A percentile compares a stretch with the other conserved stretches of the same genome.
phyloP scores from a whole-genome alignment of 2,329 filamentous ascomycete genomes.

The Ceratocystis eucalypticola region DNA sequence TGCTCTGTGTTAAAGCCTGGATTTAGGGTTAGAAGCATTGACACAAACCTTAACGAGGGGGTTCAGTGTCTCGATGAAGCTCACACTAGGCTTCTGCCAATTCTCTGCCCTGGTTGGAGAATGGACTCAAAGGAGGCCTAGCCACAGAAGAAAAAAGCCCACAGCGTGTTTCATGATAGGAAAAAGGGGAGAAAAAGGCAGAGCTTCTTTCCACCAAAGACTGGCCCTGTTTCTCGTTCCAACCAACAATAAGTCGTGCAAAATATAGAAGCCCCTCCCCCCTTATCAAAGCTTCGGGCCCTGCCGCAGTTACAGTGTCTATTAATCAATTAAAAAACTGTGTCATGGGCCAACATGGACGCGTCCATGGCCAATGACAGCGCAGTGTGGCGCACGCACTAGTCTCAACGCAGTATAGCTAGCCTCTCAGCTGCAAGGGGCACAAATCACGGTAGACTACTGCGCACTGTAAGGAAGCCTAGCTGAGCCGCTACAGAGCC shows the following conservation, averaged over 20 bases:
- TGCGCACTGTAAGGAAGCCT: not conserved
- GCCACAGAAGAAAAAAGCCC: not conserved
- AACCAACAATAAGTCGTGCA: not conserved
- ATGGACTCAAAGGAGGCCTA: not conserved
- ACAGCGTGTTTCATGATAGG: not conserved
- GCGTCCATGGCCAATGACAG: not conserved
- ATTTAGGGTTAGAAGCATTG: not conserved
- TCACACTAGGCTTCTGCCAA: not conserved
- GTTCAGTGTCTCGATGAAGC: not conserved
- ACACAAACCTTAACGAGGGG: not conserved
- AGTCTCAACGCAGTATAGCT: not conserved
- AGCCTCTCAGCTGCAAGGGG: conserved; percentile 1
- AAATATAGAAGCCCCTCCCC: not conserved
- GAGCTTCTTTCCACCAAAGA: no score
- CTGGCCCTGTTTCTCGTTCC: no score
- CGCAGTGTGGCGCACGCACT: not conserved
- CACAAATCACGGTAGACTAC: not conserved
- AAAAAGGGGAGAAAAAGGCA: not conserved
- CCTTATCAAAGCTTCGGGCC: not conserved
- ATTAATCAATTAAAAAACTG: not conserved
- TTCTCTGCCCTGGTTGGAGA: not conserved
- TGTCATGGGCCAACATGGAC: not conserved
- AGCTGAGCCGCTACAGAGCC: not conserved
- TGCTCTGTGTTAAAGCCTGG: not conserved
- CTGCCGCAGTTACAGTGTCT: not conserved